phyloP scores from a whole-genome alignment of 2,329 filamentous ascomycete genomes.

The Graphiopsis chlorocephala region DNA sequence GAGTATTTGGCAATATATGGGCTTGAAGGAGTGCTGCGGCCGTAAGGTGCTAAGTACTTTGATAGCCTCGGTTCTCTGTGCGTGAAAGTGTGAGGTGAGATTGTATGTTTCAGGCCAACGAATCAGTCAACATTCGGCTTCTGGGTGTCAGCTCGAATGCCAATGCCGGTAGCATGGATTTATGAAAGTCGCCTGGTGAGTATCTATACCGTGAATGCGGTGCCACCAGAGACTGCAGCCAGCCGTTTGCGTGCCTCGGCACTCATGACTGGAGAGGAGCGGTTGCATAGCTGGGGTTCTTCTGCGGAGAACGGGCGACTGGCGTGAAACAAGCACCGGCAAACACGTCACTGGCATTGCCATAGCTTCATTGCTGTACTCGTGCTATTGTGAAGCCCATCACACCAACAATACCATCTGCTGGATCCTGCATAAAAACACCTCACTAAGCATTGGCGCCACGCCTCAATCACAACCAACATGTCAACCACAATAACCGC shows the following conservation, averaged over 20 bases:
- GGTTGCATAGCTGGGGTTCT: not conserved
- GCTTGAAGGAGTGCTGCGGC: slow-evolving; percentile 1
- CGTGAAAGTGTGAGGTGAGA: not conserved
- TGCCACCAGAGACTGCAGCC: not conserved
- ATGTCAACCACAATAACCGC: slow-evolving; percentile 61
- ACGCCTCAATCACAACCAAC: slow-evolving; percentile 14
- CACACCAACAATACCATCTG: not conserved
- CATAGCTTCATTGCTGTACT: not conserved
- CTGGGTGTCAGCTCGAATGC: not conserved
- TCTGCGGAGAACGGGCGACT: not conserved
- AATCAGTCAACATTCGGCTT: not conserved
- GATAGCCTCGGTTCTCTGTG: slow-evolving; percentile 7
- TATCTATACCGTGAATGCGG: not conserved
- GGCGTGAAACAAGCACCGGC: slow-evolving; percentile 5
- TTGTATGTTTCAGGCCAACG: not conserved
- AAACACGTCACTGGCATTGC: slow-evolving; percentile 1
- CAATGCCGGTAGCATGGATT: not conserved
- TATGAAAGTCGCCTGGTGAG: not conserved
- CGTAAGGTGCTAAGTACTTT: not conserved
- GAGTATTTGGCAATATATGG: not conserved
- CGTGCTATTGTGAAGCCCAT: not conserved
- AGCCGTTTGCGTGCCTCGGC: not conserved
- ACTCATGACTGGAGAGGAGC: not conserved
- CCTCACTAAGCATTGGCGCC: slow-evolving; percentile 11
- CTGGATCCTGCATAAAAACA: not conserved